Evolutionary conservation across 2,329 filamentous ascomycete genomes (phyloP), one percentile per base, ranked within the genome.

Genomic region (Beauveria brongniartii): DNA sequence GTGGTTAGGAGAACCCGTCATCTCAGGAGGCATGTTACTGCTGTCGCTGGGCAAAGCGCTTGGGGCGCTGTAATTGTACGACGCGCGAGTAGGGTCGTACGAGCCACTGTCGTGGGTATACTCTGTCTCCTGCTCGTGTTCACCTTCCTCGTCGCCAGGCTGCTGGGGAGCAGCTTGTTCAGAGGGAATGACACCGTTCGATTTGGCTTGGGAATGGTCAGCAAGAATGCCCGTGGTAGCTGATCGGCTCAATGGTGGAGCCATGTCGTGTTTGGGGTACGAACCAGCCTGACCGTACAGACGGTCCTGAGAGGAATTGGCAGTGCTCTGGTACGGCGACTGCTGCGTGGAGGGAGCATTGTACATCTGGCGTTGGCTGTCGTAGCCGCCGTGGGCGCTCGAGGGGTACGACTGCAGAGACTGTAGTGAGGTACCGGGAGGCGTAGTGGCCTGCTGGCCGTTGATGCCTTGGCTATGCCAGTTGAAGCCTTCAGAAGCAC

Each of bases 261-360:
- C 91, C 91, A 96, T 96, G 67, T 96, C 91, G 63, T 80, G 89
- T 79, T 95, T 95, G 63, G 91, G 81, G 67, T 93, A 94, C 8
- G 82, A 75, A 68, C 78, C 81, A 52, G 81, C 70, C 63, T 92
- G 93, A 46, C 82, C 81, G 69, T 89, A 86, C 72, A 94, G 84
- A 47, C 81, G 77, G 34, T 87, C 84, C 63, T 87, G 84, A 20
- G 83, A 79, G 26, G 80, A 79, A 63, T 81, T 77, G 56, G 82
- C 79, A 5, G 85, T 78, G 41, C 87, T 83, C 34, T 87, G 81
- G 69, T 93, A 92, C n/a, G 88, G 82, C 6, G 84, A 81, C 67
- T 90, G 86, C 68, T 91, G 87, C 28, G 84, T 75, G 1, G 89
- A 82, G 18, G 87, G 81, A 0, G 84, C 82, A 61, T 86, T 90